Evolutionary conservation across 2,329 filamentous ascomycete genomes (phyloP), one percentile per base, ranked within the genome.

Genomic region (Fusarium austroafricanum): DNA sequence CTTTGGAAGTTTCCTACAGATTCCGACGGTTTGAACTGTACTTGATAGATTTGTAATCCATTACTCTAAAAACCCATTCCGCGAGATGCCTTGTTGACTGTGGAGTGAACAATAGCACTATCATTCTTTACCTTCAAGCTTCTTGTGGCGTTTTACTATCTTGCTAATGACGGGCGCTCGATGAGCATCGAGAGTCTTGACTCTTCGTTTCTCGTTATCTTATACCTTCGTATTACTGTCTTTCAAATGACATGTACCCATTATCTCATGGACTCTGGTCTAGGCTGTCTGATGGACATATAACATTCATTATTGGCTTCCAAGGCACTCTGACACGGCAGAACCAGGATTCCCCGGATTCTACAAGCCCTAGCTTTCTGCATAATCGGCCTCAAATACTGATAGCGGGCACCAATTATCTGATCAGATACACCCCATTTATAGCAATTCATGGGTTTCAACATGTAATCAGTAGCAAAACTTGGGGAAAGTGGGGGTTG

Each of bases 1-100:
- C 71, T 87, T 86, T 68, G 79, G 79, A 38, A 81, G 83, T n/a
- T 87, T 87, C 72, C 76, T 87, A 74, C 80, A 86, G 71, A 72
- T 86, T 37, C 83, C 84, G 3, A 55, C 52, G 10, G 12, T 7
- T 12, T 53, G 3, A 53, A 14, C 14, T 10, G 3, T 2, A 35
- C 9, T 17, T 17, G 11, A 53, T 10, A 12, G 10, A 35, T 3
- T n/a, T 6, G 4, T 21, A 3, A 10, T n/a, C 1, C 11, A 26
- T 17, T 18, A 3, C 6, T 14, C 3, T 10, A 3, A 26, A 3
- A 10, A 10, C 26, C 26, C 26, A 26, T 23, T 23, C 6, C 6
- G 21, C 21, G 4, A 23, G 21, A 23, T 4, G 21, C 21, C 6
- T 4, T 23, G 4, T 23, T 23, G 21, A 4, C 21, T 23, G 4